These are phyloP conservation scores for Termitomyces sp. DNA, from an alignment of 768 basidiomycete genomes.

Conservation along the genomic window DNA sequence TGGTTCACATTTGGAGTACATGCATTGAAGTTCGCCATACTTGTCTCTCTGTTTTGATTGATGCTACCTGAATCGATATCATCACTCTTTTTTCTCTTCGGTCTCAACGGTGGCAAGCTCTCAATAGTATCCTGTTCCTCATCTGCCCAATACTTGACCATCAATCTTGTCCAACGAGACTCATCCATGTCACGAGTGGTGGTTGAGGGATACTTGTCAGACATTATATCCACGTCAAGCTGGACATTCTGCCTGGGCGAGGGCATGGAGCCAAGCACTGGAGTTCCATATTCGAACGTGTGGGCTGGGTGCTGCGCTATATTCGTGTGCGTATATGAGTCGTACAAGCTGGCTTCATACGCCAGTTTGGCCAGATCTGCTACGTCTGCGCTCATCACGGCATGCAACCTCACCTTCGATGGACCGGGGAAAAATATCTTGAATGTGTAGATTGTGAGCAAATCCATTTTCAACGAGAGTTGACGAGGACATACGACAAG, in stretches of 20 bases:
- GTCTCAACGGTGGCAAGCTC: conserved; percentile 29
- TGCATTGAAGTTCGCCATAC: conserved; percentile 37
- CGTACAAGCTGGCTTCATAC: conserved; percentile 16
- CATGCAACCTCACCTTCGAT: conserved; percentile 58
- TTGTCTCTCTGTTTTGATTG: conserved; percentile 33
- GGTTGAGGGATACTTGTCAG: conserved; percentile 11
- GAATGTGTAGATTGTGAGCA: neutral
- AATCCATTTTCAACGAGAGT: neutral
- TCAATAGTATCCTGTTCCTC: conserved; percentile 24
- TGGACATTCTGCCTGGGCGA: conserved; percentile 24
- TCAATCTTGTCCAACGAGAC: conserved; percentile 14
- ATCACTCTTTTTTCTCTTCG: conserved; percentile 35
- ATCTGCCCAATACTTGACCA: conserved; percentile 20
- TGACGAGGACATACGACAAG: conserved; percentile 46
- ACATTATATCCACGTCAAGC: conserved; percentile 13
- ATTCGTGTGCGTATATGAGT: conserved; percentile 15
- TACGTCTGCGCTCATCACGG: conserved; percentile 40
- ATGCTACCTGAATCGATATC: conserved; percentile 33
- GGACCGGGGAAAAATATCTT: conserved; percentile 85
- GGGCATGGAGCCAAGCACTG: conserved; percentile 15
- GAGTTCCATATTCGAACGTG: conserved; percentile 6
- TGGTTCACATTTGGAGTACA: conserved; percentile 34
- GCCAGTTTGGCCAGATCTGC: conserved; percentile 23
- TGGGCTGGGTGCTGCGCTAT: conserved; percentile 13
- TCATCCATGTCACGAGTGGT: neutral